These are phyloP conservation scores for Phlegmacium glaucopus DNA, from an alignment of 768 basidiomycete genomes.

Conservation along the genomic window DNA sequence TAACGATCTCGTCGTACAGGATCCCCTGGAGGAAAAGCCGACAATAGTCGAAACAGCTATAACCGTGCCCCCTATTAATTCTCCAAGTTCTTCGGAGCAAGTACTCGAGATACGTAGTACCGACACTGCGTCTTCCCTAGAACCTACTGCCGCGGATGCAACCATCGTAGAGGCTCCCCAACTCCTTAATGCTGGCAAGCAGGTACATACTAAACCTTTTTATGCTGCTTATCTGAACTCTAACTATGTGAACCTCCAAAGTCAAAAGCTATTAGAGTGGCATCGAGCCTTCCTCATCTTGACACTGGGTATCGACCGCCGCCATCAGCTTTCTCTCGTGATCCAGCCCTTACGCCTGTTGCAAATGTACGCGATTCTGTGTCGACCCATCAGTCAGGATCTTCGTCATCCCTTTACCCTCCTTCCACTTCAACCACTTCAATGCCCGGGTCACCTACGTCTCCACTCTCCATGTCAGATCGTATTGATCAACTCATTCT, in stretches of 20 bases:
- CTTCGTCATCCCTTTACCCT: slow-evolving; percentile 79
- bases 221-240: slow-evolving; percentile 10
- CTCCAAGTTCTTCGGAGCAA: slow-evolving; percentile 25
- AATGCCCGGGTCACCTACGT: slow-evolving; percentile 60
- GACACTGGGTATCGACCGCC: slow-evolving; percentile 33
- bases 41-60: slow-evolving; percentile 8
- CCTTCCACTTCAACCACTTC: slow-evolving; percentile 65
- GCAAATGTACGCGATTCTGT: slow-evolving; percentile 52
- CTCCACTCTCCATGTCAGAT: slow-evolving; percentile 55
- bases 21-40: slow-evolving; percentile 16
- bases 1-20: slow-evolving; percentile 20
- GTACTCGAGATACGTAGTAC: slow-evolving; percentile 20
- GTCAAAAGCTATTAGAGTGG: slow-evolving; percentile 32
- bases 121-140: slow-evolving; percentile 20
- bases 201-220: slow-evolving; percentile 29
- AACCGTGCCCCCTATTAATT: slow-evolving; percentile 17
- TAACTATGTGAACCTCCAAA: slow-evolving; percentile 18
- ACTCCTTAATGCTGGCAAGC: slow-evolving; percentile 24
- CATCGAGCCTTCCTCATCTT: slow-evolving; percentile 27
- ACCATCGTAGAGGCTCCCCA: slow-evolving; percentile 27
- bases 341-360: slow-evolving; percentile 40
- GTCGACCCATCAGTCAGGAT: slow-evolving; percentile 60
- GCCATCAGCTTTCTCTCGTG: slow-evolving; percentile 47
- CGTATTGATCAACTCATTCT: slow-evolving; percentile 39
- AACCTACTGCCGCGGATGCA: slow-evolving; percentile 23